Percentiles rank a stretch among this genome's conserved stretches.
Evolutionary conservation across 495 filamentous ascomycete species (phyloP).

Genomic region (Trichoderma virens): DNA sequence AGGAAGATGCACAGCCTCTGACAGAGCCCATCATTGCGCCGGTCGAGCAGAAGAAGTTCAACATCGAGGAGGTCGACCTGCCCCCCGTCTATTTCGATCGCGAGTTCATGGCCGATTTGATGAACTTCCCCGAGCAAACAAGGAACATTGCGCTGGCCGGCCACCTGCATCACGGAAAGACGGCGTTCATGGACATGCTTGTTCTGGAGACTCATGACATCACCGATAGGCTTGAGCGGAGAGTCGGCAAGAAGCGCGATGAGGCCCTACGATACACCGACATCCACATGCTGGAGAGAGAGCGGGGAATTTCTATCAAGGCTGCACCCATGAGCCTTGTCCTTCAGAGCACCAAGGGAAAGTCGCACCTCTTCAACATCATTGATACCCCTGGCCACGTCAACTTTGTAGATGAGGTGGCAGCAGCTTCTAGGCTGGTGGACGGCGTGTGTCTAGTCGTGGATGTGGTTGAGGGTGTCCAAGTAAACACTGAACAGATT

Average conservation of each 20-base stretch:
- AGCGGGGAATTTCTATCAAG: constrained; percentile 90
- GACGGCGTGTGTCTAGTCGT: constrained; percentile 92
- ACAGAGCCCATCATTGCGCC: constrained; percentile 91
- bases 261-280: constrained; percentile 95
- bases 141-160: constrained; percentile 87
- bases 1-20: constrained; percentile 92
- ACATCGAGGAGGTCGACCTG: constrained; percentile 81
- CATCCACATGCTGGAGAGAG: constrained; percentile 77
- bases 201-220: constrained; percentile 92
- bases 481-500: constrained; percentile 91
- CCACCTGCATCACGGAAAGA: constrained; percentile 96
- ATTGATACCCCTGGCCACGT: constrained; percentile 96
- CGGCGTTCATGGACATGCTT: constrained; percentile 96
- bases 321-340: constrained; percentile 90
- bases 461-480: constrained; percentile 96
- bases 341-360: constrained; percentile 76
- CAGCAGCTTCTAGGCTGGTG: constrained; percentile 74
- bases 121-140: constrained; percentile 91
- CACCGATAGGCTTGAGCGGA: constrained; percentile 64
- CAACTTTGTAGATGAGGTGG: constrained; percentile 96
- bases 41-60: constrained; percentile 90
- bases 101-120: constrained; percentile 85
- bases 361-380: constrained; percentile 94
- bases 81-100: constrained; percentile 81
- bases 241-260: constrained; percentile 70